A percentile compares a stretch with the other conserved stretches of the same genome.
These are phyloP conservation scores for Platanthera guangdongensis DNA, from an alignment of 106 monocot species.

Conservation along the genomic window DNA sequence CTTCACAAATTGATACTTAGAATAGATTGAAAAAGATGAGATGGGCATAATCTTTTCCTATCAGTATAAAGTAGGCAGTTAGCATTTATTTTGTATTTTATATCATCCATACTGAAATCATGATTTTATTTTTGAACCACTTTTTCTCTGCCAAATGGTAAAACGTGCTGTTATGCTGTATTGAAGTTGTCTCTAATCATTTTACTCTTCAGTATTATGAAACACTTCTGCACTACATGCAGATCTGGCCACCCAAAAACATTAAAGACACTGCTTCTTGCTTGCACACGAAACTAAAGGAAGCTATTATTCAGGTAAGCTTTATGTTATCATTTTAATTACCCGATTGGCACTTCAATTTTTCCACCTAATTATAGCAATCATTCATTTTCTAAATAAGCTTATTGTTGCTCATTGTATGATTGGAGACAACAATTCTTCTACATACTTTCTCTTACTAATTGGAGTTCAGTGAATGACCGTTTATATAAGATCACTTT, in stretches of 20 bases:
- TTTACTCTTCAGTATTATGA: background rate
- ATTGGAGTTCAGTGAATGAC: background rate
- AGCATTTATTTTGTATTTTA: background rate
- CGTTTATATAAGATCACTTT: background rate
- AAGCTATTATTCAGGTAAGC: slow-evolving; percentile 73
- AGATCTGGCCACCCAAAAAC: slow-evolving; percentile 98
- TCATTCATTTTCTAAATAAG: background rate
- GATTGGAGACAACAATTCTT: background rate
- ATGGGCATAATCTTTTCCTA: background rate
- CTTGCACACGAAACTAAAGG: slow-evolving; percentile 79
- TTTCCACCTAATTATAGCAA: background rate
- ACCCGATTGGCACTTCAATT: background rate
- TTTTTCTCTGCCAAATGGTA: slow-evolving; percentile 1
- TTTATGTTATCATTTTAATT: background rate
- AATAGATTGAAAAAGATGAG: background rate
- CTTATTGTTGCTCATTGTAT: background rate
- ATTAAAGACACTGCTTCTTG: slow-evolving; percentile 90
- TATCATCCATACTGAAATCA: background rate
- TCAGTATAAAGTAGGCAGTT: background rate
- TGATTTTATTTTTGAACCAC: background rate
- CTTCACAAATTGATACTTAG: background rate
- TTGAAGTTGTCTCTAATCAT: background rate
- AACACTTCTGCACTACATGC: slow-evolving; percentile 9
- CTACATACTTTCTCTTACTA: background rate
- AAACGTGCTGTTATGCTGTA: background rate